A percentile compares a stretch with the other conserved stretches of the same genome.
Conservation (phyloP, 192 early-diverging fungal species). For the Coemansia sp. region DNA sequence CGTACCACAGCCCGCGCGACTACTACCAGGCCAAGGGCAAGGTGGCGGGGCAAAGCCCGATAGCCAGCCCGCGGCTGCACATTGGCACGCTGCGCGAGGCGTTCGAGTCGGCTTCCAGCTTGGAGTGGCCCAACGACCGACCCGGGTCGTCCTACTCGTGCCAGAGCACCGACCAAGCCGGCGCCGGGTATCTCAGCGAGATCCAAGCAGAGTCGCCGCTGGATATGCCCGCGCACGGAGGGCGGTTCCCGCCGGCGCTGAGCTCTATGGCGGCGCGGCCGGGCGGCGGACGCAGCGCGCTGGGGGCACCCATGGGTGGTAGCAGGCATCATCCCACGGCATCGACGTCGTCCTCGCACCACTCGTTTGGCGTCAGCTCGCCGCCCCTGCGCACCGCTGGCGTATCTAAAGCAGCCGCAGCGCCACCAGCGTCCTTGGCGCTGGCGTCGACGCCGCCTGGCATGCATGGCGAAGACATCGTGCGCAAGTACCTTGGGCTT, state of each 20-base stretch:
- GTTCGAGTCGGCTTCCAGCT: conserved; percentile 46
- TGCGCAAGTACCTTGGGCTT: conserved; percentile 52
- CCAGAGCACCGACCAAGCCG: conserved; percentile 26
- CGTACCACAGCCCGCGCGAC: conserved; percentile 25
- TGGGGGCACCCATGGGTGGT: conserved; percentile 22
- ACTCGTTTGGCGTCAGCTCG: conserved; percentile 34
- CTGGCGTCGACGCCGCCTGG: conserved; percentile 10
- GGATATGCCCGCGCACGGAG: conserved; percentile 22
- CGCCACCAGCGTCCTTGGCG: too few species aligned
- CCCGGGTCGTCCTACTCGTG: conserved; percentile 43
- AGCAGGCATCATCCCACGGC: conserved; percentile 43
- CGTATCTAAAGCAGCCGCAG: too few species aligned
- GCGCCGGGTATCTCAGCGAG: conserved; percentile 13
- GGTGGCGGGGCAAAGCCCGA: conserved; percentile 20
- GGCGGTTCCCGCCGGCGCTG: conserved; percentile 42
- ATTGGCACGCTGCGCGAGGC: conserved; percentile 38
- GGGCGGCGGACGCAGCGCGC: conserved; percentile 17
- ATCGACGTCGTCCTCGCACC: conserved; percentile 47
- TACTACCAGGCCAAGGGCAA: conserved; percentile 20
- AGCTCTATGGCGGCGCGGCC: conserved; percentile 47
- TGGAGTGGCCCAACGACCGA: conserved; percentile 46
- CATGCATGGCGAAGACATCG: conserved; percentile 48
- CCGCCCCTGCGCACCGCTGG: conserved; percentile 26
- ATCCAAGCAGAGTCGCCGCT: conserved; percentile 48
- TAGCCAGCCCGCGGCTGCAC: conserved; percentile 24